Conservation (phyloP, 495 filamentous ascomycete species). For the Penicillium bialowiezense region DNA sequence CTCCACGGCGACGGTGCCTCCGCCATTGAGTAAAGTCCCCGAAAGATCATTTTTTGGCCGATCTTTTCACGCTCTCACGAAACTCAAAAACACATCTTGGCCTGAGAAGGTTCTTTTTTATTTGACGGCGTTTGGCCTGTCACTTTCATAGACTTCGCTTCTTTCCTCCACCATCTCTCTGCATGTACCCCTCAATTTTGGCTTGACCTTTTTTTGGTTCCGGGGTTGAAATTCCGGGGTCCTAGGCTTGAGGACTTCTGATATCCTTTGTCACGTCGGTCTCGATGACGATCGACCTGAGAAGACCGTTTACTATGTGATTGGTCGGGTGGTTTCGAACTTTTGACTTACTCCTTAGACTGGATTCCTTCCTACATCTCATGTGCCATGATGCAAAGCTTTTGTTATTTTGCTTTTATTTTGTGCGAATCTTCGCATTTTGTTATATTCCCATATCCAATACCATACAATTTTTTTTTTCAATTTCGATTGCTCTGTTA, state of each 20-base stretch:
- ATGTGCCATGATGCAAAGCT: slow-evolving; percentile 13
- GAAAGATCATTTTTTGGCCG: slow-evolving; percentile 5
- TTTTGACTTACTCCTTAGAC: slow-evolving; percentile 11
- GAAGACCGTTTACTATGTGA: slow-evolving; percentile 5
- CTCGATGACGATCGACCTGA: slow-evolving; percentile 9
- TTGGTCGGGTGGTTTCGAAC: slow-evolving; percentile 3
- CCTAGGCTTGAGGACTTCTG: slow-evolving; percentile 24
- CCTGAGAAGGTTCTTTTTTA: slow-evolving; percentile 5
- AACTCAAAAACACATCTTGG: slow-evolving; percentile 14
- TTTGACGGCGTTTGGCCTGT: slow-evolving; percentile 12
- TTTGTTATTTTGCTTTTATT: background rate
- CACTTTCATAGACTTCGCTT: slow-evolving; percentile 20
- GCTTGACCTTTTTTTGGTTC: background rate
- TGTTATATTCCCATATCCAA: slow-evolving; percentile 8
- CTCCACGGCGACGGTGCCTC: slow-evolving; percentile 50
- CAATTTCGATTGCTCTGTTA: background rate
- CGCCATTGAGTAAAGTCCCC: slow-evolving; percentile 49
- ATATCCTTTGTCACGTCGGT: slow-evolving; percentile 28
- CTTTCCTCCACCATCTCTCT: slow-evolving; percentile 7
- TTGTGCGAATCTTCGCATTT: slow-evolving; percentile 5
- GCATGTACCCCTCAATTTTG: slow-evolving; percentile 8
- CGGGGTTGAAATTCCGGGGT: slow-evolving; percentile 11
- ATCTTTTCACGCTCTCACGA: slow-evolving; percentile 13
- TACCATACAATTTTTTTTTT: slow-evolving; percentile 3
- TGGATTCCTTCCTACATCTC: slow-evolving; percentile 10